Evolutionary conservation across 83 land plant genomes (phyloP), one percentile per base, ranked within the genome.

Genomic region (Picea abies): DNA sequence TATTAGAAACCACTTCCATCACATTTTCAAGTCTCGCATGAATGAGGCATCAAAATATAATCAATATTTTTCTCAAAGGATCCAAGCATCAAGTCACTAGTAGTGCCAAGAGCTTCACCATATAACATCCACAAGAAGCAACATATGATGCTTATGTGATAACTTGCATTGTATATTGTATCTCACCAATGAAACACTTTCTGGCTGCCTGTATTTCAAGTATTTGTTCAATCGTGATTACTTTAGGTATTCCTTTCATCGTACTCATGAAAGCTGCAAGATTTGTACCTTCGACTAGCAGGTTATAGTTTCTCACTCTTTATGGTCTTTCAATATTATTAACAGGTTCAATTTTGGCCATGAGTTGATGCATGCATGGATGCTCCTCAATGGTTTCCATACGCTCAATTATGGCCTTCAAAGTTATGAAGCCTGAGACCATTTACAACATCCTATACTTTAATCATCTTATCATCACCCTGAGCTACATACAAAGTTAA

Each of bases 131-230:
- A 96, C 98, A 69, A 97, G 87, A 81, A 97, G 98, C 96, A 88
- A 95, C 99, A 97, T 97, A 80, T 97, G 99, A 97, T 97, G 82
- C 87, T 92, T 94, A 97, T 97, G 12, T 94, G 94, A 83, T 97
- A 96, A 67, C 87, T 83, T 3, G 65, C 98, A 97, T 95, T 4
- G 94, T 94, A 49, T 89, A 85, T 73, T 93, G 84, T 83, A 97
- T 95, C 82, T 97, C 94, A 75, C 91, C 84, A 81, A 97, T 94
- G 60, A 97, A 95, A 37, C 90, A 84, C 15, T 64, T 85, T 77
- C 98, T 88, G 39, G 99, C 98, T 70, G 96, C 99, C 88, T 97
- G 98, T 83, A 97, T 95, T 63, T 98, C 99, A 32, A 97, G 94
- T 71, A 89, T 91, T 78, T 84, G 87, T 61, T 90, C 88, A 35